A percentile compares a stretch with the other conserved stretches of the same genome.
Evolutionary conservation across 78 protist genomes (phyloP).

Genomic region (Monocercomonoides exilis): DNA sequence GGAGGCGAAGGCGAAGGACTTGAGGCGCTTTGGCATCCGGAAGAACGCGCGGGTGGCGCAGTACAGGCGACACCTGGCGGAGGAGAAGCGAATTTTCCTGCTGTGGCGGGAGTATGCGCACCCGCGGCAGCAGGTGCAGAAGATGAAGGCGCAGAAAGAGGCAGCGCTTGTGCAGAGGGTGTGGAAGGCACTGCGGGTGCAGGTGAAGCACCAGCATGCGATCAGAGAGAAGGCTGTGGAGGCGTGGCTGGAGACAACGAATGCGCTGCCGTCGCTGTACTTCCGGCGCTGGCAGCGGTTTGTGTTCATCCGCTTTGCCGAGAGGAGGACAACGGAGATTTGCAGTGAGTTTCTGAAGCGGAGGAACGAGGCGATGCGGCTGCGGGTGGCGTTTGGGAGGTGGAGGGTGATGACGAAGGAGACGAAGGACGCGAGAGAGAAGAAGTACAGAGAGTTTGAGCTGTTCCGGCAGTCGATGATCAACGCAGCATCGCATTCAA

Average conservation of each 20-base stretch:
- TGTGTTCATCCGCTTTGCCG: neutral
- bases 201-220: neutral
- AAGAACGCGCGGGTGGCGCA: neutral
- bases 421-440: neutral
- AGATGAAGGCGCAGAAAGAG: neutral
- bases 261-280: neutral
- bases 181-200: neutral
- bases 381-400: neutral
- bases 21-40: neutral
- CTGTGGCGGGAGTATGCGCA: neutral
- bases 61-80: neutral
- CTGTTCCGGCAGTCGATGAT: constrained; percentile 1
- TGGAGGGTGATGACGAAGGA: neutral
- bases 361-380: neutral
- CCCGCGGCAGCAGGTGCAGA: neutral
- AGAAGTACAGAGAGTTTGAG: neutral
- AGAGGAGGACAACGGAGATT: neutral
- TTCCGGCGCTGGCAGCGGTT: neutral
- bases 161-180: neutral
- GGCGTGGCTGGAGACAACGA: neutral
- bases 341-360: neutral
- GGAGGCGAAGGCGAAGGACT: neutral
- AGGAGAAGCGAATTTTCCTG: neutral
- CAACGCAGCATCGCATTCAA: too few species aligned
- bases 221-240: neutral